Evolutionary conservation across 768 basidiomycete genomes (phyloP).

Genomic region (Calocybe gangraenosa): DNA sequence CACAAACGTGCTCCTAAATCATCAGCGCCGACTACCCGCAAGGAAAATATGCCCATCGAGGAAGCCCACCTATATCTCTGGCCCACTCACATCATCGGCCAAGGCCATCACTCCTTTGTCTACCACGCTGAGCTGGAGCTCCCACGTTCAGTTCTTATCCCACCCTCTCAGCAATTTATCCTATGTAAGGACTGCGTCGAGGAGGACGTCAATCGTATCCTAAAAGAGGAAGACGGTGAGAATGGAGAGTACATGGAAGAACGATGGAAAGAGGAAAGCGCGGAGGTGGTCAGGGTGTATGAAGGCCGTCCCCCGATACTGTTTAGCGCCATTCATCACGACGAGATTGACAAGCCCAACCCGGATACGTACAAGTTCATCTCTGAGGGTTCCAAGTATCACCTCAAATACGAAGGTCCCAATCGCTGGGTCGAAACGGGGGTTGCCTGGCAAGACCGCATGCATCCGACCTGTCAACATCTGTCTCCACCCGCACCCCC

Average conservation of each 20-base stretch:
- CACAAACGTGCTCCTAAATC: constrained; percentile 22
- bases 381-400: background rate
- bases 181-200: constrained; percentile 37
- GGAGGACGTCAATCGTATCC: constrained; percentile 20
- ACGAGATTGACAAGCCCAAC: too few species aligned
- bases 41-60: constrained; percentile 13
- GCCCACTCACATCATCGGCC: constrained; percentile 29
- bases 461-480: constrained; percentile 28
- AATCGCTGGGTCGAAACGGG: constrained; percentile 17
- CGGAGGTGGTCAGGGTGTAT: background rate
- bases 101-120: constrained; percentile 50
- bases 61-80: constrained; percentile 51
- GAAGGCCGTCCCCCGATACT: constrained; percentile 3
- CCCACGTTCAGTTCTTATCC: constrained; percentile 9
- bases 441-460: constrained; percentile 27
- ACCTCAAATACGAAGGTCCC: constrained; percentile 7
- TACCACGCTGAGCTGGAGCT: constrained; percentile 41
- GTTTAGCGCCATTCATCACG: constrained; percentile 1
- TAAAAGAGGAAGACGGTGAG: constrained; percentile 24
- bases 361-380: too few species aligned
- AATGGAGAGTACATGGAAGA: constrained; percentile 14
- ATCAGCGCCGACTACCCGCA: background rate
- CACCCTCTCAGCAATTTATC: constrained; percentile 1
- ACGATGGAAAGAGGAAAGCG: constrained; percentile 14
- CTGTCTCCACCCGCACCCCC: constrained; percentile 13